Percentiles rank a stretch among this genome's conserved stretches.
These are phyloP conservation scores for Claviceps spartinae DNA, from an alignment of 2,329 filamentous ascomycete genomes.

Conservation along the genomic window DNA sequence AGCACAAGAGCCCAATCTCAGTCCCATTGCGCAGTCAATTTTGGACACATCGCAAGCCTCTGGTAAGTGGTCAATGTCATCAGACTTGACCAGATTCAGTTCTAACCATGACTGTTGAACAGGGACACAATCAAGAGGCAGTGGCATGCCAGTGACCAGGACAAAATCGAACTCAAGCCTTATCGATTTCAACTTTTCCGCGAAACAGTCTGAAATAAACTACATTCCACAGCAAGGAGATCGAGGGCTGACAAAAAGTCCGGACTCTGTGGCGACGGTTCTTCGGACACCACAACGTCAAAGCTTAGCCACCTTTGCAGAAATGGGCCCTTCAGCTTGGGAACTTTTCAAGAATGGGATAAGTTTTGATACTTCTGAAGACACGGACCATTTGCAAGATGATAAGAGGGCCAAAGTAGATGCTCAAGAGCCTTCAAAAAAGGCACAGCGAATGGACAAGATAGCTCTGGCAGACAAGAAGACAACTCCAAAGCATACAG, in stretches of 20 bases:
- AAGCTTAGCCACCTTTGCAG: constrained; percentile 11
- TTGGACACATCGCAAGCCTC: constrained; percentile 13
- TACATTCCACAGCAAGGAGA: background rate
- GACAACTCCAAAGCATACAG: constrained; percentile 2
- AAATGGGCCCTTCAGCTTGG: constrained; percentile 10
- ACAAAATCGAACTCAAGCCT: background rate
- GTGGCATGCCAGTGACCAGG: background rate
- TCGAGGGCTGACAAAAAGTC: background rate
- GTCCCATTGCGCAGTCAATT: constrained; percentile 33
- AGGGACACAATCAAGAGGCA: constrained; percentile 1
- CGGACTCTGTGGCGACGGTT: constrained; percentile 24
- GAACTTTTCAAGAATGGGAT: constrained; percentile 21
- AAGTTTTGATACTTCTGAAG: constrained; percentile 12
- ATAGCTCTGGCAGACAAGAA: background rate
- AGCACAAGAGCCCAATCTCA: constrained; percentile 33
- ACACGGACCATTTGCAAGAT: background rate
- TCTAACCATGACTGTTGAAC: background rate
- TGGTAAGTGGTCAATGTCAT: constrained; percentile 9
- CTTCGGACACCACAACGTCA: constrained; percentile 20
- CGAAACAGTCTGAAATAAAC: background rate
- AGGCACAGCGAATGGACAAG: background rate
- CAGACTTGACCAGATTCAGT: background rate
- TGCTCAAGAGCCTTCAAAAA: background rate
- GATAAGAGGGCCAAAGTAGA: background rate
- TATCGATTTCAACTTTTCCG: background rate